Evolutionary conservation across 1,139 yeast species (phyloP), one percentile per base, ranked within the genome.

Genomic region (Magnusiomyces tetraspermus): DNA sequence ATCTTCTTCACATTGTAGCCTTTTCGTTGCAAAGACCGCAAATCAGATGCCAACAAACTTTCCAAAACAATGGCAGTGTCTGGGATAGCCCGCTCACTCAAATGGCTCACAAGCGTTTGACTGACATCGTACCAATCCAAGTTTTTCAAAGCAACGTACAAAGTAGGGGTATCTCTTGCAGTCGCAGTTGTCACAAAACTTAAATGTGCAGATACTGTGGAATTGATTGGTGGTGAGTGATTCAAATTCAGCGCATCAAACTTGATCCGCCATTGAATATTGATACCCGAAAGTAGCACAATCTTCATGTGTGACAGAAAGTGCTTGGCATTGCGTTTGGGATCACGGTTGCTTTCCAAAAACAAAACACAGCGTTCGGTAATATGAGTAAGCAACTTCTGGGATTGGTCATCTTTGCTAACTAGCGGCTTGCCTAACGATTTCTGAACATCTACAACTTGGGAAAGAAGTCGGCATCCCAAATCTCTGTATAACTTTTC

Each of bases 41-140:
- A 56, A 17, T 65, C 60, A 2, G 70, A 62, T 30, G 63, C 59
- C 33, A 71, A 60, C 54, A 70, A 65, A 6, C 70, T 61, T 47
- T 71, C 75, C 22, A 71, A 56, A 3, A 71, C 68, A 41, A 72
- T 63, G 3, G 67, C 71, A 2, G 71, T 63, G 42, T 71, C 74
- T 3, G 73, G 73, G 1, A 74, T 71, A 38, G 61, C 52, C 33
- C 40, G 37, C 36, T 54, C 54, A 17, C 69, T 53, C 6, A 68
- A 52, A 4, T 55, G 51, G 41, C 64, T 64, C 11, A 69, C 63
- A 21, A 71, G 56, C 1, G 72, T 65, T 30, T 63, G 66, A 23
- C 71, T 65, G 10, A 71, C 65, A 51, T 71, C 73, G 52, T 67
- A 70, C 71, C 73, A 71, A 41, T 71, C 71, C 38, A 66, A 51